phyloP scores from a whole-genome alignment of 495 filamentous ascomycete genomes.

The Cairneyella variabilis region DNA sequence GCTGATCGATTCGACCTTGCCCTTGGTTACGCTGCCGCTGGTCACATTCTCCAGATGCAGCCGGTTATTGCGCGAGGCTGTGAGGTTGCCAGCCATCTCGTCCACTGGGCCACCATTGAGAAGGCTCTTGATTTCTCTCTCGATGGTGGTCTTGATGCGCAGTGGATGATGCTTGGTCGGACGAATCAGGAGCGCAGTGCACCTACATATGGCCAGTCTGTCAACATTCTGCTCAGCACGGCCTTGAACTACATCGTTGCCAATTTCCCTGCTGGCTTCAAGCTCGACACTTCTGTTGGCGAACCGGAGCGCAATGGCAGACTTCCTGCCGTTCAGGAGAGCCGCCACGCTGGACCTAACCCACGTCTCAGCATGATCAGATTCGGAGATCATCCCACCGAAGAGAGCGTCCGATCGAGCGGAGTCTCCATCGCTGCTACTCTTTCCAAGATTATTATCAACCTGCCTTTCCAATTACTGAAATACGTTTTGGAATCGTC shows the following conservation, averaged over 20 bases:
- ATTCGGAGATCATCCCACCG: conserved; percentile 56
- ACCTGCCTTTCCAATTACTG: conserved; percentile 57
- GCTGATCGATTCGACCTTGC: conserved; percentile 42
- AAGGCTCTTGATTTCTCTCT: conserved; percentile 38
- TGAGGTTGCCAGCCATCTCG: conserved; percentile 39
- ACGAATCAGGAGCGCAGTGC: background rate
- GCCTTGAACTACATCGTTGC: conserved; percentile 41
- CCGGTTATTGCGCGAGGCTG: conserved; percentile 40
- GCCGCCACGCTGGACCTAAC: conserved; percentile 32
- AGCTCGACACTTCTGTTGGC: conserved; percentile 38
- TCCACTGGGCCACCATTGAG: conserved; percentile 54
- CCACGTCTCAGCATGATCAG: conserved; percentile 56
- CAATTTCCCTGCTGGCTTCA: conserved; percentile 44
- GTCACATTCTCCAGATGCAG: conserved; percentile 42
- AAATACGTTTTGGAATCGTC: conserved; percentile 52
- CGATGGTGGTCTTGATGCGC: conserved; percentile 30
- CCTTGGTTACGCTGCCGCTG: conserved; percentile 50
- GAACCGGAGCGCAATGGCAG: conserved; percentile 35
- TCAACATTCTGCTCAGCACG: conserved; percentile 31
- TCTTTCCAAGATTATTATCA: conserved; percentile 60
- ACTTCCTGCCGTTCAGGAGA: conserved; percentile 31
- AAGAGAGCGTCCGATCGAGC: conserved; percentile 13
- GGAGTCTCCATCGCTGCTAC: conserved; percentile 33
- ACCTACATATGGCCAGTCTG: conserved; percentile 22
- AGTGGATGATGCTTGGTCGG: conserved; percentile 26